Conservation (phyloP, 352 stramenopile species). For the Globisporangium abappressorium region DNA sequence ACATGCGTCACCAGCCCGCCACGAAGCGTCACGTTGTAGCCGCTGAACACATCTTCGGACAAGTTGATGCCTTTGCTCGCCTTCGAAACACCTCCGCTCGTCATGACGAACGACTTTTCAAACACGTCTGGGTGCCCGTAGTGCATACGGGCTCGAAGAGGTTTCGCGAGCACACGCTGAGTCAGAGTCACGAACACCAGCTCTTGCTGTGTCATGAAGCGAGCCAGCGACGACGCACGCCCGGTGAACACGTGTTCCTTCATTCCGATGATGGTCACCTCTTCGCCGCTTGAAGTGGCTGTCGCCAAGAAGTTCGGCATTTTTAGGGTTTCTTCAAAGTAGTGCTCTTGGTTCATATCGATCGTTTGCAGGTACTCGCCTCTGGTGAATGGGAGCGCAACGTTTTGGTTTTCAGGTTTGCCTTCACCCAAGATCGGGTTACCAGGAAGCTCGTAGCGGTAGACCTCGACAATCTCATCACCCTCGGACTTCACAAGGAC, state of each 20-base stretch:
- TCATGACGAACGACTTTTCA: constrained; percentile 86
- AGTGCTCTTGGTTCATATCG: constrained; percentile 91
- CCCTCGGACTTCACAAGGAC: constrained; percentile 80
- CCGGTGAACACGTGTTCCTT: constrained; percentile 89
- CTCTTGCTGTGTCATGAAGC: constrained; percentile 88
- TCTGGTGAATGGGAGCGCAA: constrained; percentile 81
- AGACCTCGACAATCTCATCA: constrained; percentile 85
- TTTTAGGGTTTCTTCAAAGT: constrained; percentile 86
- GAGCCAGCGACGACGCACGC: constrained; percentile 78
- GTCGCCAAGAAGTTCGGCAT: constrained; percentile 87
- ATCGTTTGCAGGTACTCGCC: constrained; percentile 89
- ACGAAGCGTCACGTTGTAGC: constrained; percentile 82
- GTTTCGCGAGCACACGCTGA: constrained; percentile 78
- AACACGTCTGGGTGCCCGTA: constrained; percentile 89
- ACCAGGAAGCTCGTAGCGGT: constrained; percentile 84
- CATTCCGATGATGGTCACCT: constrained; percentile 87
- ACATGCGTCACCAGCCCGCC: constrained; percentile 79
- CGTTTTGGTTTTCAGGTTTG: constrained; percentile 89
- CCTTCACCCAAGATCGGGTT: constrained; percentile 87
- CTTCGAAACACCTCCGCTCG: constrained; percentile 80
- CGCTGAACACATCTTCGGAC: constrained; percentile 89
- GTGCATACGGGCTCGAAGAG: constrained; percentile 78
- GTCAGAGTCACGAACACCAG: constrained; percentile 86
- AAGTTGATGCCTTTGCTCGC: constrained; percentile 87
- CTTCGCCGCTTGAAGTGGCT: constrained; percentile 45